Conservation (phyloP, 192 early-diverging fungal species). For the Haplosporangium gracile region DNA sequence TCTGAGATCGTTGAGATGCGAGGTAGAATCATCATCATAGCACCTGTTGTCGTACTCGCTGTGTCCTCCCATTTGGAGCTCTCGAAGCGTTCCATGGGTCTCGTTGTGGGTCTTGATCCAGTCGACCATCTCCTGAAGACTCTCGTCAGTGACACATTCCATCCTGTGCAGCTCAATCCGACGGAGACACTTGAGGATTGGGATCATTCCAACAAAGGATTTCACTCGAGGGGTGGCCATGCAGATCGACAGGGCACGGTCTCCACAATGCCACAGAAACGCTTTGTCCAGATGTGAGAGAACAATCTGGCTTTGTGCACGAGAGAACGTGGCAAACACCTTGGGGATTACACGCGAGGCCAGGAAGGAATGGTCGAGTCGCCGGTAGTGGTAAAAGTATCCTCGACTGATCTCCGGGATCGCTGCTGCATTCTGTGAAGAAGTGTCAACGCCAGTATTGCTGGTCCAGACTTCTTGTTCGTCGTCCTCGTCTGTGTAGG, state of each 20-base stretch:
- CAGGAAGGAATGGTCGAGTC: constrained; percentile 41
- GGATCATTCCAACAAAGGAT: constrained; percentile 5
- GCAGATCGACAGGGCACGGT: constrained; percentile 21
- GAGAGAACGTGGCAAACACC: constrained; percentile 21
- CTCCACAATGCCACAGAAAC: constrained; percentile 27
- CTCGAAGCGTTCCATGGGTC: constrained; percentile 36
- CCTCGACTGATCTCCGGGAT: background rate
- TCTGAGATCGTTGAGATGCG: background rate
- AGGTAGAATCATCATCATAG: background rate
- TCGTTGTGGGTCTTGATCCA: constrained; percentile 39
- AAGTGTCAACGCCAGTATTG: background rate
- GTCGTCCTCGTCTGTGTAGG: constrained; percentile 16
- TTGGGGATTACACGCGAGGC: constrained; percentile 15
- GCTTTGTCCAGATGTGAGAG: constrained; percentile 30
- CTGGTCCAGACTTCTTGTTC: constrained; percentile 16
- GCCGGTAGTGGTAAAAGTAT: constrained; percentile 48
- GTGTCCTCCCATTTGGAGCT: constrained; percentile 33
- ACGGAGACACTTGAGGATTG: constrained; percentile 17
- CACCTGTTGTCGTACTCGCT: constrained; percentile 14
- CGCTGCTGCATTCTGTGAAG: background rate
- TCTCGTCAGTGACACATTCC: constrained; percentile 6
- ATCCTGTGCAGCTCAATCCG: constrained; percentile 36
- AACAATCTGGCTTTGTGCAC: constrained; percentile 4
- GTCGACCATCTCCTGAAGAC: constrained; percentile 14
- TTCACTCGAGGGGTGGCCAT: constrained; percentile 1